A percentile compares a stretch with the other conserved stretches of the same genome.
Evolutionary conservation across 2,329 filamentous ascomycete species (phyloP).

Genomic region (Colletotrichum sp.): DNA sequence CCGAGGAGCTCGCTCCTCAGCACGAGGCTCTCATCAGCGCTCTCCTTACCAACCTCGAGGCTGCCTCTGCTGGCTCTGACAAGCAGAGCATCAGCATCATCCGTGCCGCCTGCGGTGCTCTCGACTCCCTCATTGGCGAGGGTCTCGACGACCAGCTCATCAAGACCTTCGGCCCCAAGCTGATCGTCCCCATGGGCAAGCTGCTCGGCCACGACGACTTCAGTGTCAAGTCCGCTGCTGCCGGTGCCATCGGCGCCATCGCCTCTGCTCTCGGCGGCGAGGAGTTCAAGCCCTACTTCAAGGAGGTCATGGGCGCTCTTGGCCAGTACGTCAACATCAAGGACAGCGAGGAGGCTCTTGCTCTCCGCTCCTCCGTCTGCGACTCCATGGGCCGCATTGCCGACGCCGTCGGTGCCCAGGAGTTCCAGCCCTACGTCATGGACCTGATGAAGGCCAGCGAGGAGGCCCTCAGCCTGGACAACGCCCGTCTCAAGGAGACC

Average conservation of each 20-base stretch:
- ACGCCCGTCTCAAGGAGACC: constrained; percentile 91
- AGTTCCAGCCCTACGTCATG: constrained; percentile 90
- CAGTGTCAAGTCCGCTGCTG: constrained; percentile 88
- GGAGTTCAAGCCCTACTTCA: constrained; percentile 89
- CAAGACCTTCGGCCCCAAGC: constrained; percentile 78
- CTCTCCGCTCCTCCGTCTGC: constrained; percentile 86
- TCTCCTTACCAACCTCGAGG: constrained; percentile 87
- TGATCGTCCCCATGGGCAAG: constrained; percentile 84
- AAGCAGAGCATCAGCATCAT: constrained; percentile 86
- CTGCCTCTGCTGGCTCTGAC: constrained; percentile 72
- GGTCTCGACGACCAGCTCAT: constrained; percentile 83
- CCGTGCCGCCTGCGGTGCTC: constrained; percentile 85
- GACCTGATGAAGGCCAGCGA: constrained; percentile 92
- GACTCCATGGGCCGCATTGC: constrained; percentile 96
- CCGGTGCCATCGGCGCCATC: constrained; percentile 88
- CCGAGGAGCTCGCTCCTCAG: constrained; percentile 86
- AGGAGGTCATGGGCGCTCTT: constrained; percentile 87
- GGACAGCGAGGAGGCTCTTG: constrained; percentile 86
- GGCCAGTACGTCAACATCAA: constrained; percentile 85
- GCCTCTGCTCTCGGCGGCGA: constrained; percentile 84
- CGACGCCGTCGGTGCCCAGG: constrained; percentile 80
- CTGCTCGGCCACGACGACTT: constrained; percentile 85
- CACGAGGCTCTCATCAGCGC: constrained; percentile 85
- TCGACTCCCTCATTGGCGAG: constrained; percentile 91
- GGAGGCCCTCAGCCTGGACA: constrained; percentile 86